phyloP scores from a whole-genome alignment of 2,329 filamentous ascomycete genomes.

The Stromatinia cepivora region DNA sequence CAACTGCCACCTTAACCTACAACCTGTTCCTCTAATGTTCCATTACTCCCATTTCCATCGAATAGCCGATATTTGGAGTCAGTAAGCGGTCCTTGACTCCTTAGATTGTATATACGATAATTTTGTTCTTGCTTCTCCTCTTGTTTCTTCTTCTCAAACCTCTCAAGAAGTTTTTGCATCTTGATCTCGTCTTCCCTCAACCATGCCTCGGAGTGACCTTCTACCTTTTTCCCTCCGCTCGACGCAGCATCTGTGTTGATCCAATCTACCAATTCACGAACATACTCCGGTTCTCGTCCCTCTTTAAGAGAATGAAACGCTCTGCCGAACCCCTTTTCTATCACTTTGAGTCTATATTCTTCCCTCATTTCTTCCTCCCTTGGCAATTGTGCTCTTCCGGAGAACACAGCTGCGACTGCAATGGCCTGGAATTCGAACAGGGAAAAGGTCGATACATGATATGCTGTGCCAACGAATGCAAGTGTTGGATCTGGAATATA shows the following conservation, averaged over 20 bases:
- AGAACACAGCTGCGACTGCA: slow-evolving; percentile 46
- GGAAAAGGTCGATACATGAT: slow-evolving; percentile 51
- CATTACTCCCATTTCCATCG: neutral
- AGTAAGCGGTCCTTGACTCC: neutral
- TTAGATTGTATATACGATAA: neutral
- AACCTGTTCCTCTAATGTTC: neutral
- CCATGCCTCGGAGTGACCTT: slow-evolving; percentile 20
- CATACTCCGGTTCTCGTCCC: slow-evolving; percentile 9
- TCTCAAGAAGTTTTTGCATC: slow-evolving; percentile 5
- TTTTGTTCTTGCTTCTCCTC: neutral
- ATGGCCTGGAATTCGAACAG: slow-evolving; percentile 54
- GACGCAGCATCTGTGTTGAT: slow-evolving; percentile 18
- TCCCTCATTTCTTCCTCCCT: slow-evolving; percentile 12
- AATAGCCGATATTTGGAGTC: neutral
- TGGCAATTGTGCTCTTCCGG: slow-evolving; percentile 44
- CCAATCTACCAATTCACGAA: slow-evolving; percentile 19
- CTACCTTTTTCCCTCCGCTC: slow-evolving; percentile 1
- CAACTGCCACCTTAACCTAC: neutral
- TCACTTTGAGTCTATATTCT: slow-evolving; percentile 19
- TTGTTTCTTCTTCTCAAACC: slow-evolving; percentile 16
- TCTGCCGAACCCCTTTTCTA: slow-evolving; percentile 22
- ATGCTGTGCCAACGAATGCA: slow-evolving; percentile 49
- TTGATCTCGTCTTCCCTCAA: slow-evolving; percentile 12
- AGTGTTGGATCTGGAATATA: slow-evolving; percentile 52
- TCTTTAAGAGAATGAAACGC: slow-evolving; percentile 15